Evolutionary conservation across 805 yeast species (phyloP).

Genomic region (Ascoidea tarda): DNA sequence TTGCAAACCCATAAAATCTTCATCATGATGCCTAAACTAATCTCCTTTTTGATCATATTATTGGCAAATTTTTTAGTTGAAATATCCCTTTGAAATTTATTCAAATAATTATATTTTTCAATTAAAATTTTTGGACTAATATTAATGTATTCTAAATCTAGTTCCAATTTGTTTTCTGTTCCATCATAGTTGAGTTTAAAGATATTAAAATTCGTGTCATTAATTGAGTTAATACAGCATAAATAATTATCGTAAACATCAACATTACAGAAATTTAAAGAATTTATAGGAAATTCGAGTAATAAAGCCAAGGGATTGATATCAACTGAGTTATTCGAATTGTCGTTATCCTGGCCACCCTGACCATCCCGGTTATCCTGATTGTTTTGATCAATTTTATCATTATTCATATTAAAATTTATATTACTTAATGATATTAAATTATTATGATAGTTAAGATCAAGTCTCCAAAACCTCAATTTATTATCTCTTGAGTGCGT

Average conservation of each 20-base stretch:
- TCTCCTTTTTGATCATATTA: slow-evolving; percentile 10
- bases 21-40: slow-evolving; percentile 58
- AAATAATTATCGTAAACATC: slow-evolving; percentile 22
- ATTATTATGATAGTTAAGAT: slow-evolving; percentile 11
- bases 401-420: neutral
- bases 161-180: neutral
- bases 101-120: slow-evolving; percentile 4
- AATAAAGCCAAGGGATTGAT: slow-evolving; percentile 12
- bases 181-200: slow-evolving; percentile 9
- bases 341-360: too few relatives aligned
- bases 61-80: neutral
- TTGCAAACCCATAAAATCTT: slow-evolving; percentile 25
- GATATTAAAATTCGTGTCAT: slow-evolving; percentile 17
- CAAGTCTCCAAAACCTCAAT: slow-evolving; percentile 29
- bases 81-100: neutral
- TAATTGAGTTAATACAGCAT: slow-evolving; percentile 49
- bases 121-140: slow-evolving; percentile 8
- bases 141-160: slow-evolving; percentile 11
- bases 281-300: slow-evolving; percentile 52
- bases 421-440: slow-evolving; percentile 16
- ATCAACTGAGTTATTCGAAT: slow-evolving; percentile 4
- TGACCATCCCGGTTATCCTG: too few relatives aligned
- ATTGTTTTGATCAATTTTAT: too few relatives aligned
- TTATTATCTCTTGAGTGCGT: slow-evolving; percentile 61
- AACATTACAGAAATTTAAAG: slow-evolving; percentile 61